A percentile compares a stretch with the other conserved stretches of the same genome.
Evolutionary conservation across 1,284 basidiomycete species (phyloP).

Genomic region (Irpex sp.): DNA sequence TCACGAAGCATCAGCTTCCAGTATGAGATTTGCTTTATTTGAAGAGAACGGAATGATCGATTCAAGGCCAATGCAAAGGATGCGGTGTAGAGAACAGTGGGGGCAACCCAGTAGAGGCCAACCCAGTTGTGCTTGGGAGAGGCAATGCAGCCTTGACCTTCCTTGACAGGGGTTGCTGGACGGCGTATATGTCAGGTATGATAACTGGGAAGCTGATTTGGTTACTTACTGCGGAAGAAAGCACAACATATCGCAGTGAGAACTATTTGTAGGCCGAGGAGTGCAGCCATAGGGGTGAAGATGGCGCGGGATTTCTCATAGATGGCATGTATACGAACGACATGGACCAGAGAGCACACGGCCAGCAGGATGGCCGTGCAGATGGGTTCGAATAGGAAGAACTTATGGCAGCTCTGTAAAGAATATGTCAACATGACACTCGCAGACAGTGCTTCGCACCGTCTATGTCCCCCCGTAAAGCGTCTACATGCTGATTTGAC

Average conservation of each 20-base stretch:
- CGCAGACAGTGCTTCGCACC: neutral
- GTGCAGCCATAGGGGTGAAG: slow-evolving; percentile 49
- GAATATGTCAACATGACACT: neutral
- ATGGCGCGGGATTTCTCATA: slow-evolving; percentile 59
- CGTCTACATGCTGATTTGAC: too few species aligned
- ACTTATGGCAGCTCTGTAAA: slow-evolving; percentile 54
- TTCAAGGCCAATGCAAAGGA: slow-evolving; percentile 62
- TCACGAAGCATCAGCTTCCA: slow-evolving; percentile 88
- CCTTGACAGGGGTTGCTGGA: slow-evolving; percentile 61
- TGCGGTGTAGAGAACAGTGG: slow-evolving; percentile 66
- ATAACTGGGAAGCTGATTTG: neutral
- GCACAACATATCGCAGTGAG: slow-evolving; percentile 68
- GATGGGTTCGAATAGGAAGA: slow-evolving; percentile 82
- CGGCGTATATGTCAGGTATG: neutral
- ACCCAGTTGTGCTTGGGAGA: slow-evolving; percentile 76
- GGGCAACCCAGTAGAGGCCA: slow-evolving; percentile 76
- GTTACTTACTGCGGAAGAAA: slow-evolving; percentile 62
- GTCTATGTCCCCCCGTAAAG: neutral
- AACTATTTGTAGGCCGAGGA: slow-evolving; percentile 64
- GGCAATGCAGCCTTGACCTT: slow-evolving; percentile 78
- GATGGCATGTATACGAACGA: slow-evolving; percentile 74
- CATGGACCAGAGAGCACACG: slow-evolving; percentile 65
- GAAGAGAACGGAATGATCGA: slow-evolving; percentile 61
- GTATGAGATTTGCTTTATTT: slow-evolving; percentile 51
- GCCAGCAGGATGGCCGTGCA: slow-evolving; percentile 74